Conservation (phyloP, 495 filamentous ascomycete genomes). For the Podospora pseudocomata region DNA sequence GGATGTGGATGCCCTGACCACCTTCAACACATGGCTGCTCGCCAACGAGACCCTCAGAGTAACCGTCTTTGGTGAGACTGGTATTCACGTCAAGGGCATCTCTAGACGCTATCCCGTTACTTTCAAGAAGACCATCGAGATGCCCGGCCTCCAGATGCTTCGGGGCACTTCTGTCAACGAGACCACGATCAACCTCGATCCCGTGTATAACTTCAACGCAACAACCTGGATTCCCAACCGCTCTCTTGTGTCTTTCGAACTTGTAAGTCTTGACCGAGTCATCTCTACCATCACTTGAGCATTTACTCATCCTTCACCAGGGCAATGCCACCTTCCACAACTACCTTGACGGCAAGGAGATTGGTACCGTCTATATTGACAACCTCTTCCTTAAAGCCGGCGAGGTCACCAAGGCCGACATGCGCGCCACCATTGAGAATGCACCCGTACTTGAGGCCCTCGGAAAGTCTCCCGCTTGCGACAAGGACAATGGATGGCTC, state of each 20-base stretch:
- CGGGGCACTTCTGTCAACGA: slow-evolving; percentile 56
- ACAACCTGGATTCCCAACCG: slow-evolving; percentile 66
- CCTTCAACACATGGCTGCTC: slow-evolving; percentile 57
- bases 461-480: slow-evolving; percentile 40
- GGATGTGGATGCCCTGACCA: slow-evolving; percentile 54
- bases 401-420: slow-evolving; percentile 49
- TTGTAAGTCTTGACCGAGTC: slow-evolving; percentile 45
- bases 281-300: not conserved
- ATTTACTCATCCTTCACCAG: slow-evolving; percentile 34
- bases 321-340: slow-evolving; percentile 64
- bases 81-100: slow-evolving; percentile 40
- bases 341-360: slow-evolving; percentile 44
- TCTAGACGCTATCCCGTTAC: slow-evolving; percentile 34
- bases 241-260: slow-evolving; percentile 58
- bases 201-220: slow-evolving; percentile 59
- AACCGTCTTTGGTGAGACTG: slow-evolving; percentile 39
- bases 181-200: slow-evolving; percentile 43
- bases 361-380: slow-evolving; percentile 56
- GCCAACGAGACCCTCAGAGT: slow-evolving; percentile 37
- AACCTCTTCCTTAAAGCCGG: slow-evolving; percentile 60
- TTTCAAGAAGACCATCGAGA: slow-evolving; percentile 43
- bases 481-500: slow-evolving; percentile 46
- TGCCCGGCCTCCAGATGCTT: slow-evolving; percentile 46
- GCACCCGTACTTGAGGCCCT: slow-evolving; percentile 44
- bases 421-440: slow-evolving; percentile 54